Evolutionary conservation across 2,329 filamentous ascomycete genomes (phyloP).

Genomic region (Ploettnerulaceae sp.): DNA sequence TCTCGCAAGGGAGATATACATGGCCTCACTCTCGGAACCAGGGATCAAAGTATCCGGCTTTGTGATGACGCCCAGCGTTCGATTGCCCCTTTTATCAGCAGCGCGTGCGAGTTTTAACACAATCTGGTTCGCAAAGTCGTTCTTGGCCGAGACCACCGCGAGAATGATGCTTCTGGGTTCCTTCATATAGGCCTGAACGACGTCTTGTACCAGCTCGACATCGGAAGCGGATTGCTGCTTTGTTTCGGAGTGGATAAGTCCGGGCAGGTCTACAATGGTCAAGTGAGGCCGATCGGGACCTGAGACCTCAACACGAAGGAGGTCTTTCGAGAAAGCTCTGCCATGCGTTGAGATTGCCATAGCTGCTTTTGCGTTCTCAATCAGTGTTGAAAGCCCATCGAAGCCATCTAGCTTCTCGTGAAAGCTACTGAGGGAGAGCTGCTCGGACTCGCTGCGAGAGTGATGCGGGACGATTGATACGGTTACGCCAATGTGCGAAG

Average conservation of each 20-base stretch:
- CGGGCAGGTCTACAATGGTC: neutral
- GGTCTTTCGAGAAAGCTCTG: neutral
- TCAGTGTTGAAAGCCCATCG: no score
- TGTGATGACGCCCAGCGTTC: conserved; percentile 47
- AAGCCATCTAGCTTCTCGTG: neutral
- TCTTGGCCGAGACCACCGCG: conserved; percentile 51
- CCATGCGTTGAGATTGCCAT: neutral
- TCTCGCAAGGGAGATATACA: conserved; percentile 40
- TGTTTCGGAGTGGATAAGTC: neutral
- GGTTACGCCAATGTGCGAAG: neutral
- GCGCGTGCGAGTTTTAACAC: conserved; percentile 47
- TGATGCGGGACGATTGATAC: neutral
- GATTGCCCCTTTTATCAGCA: conserved; percentile 36
- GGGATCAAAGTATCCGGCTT: conserved; percentile 50
- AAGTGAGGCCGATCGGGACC: neutral
- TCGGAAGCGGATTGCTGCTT: neutral
- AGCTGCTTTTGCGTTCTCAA: neutral
- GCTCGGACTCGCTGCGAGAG: neutral
- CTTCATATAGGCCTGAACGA: conserved; percentile 52
- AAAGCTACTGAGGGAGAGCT: no score
- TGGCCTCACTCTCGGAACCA: conserved; percentile 38
- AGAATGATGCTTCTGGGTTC: conserved; percentile 51
- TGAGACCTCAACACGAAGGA: neutral
- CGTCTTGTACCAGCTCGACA: neutral
- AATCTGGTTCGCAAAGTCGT: conserved; percentile 57